Evolutionary conservation across 2,329 filamentous ascomycete genomes (phyloP).

Genomic region (Byssothecium circinans): DNA sequence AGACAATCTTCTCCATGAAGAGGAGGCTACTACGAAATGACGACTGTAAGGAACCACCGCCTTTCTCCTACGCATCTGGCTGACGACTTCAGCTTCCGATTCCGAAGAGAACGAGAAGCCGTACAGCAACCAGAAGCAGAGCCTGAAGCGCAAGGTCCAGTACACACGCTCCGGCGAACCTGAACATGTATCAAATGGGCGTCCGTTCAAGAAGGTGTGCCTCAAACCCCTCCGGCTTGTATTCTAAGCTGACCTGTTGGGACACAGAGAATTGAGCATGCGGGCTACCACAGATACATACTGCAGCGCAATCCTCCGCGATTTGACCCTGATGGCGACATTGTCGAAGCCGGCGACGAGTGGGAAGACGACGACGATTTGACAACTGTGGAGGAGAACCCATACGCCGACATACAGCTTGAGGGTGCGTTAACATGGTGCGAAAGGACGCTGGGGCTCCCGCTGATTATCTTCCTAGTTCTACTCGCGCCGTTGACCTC

Average conservation of each 20-base stretch:
- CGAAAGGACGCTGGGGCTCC: constrained; percentile 2
- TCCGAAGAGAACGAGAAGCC: constrained; percentile 72
- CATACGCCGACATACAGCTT: constrained; percentile 71
- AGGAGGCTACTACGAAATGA: constrained; percentile 37
- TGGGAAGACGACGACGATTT: constrained; percentile 64
- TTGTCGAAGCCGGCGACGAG: constrained; percentile 72
- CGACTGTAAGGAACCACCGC: constrained; percentile 31
- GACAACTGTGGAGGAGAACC: constrained; percentile 68
- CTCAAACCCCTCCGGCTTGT: constrained; percentile 4
- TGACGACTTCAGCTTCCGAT: constrained; percentile 65
- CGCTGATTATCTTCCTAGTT: constrained; percentile 52
- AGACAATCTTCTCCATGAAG: constrained; percentile 47
- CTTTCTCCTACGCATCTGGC: constrained; percentile 7
- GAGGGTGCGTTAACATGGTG: constrained; percentile 59
- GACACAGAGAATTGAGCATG: constrained; percentile 69
- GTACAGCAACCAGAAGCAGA: constrained; percentile 75
- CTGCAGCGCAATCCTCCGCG: constrained; percentile 73
- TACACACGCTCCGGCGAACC: constrained; percentile 72
- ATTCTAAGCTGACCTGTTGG: constrained; percentile 16
- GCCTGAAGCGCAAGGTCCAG: constrained; percentile 73
- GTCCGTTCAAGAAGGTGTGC: constrained; percentile 71
- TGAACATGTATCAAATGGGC: constrained; percentile 60
- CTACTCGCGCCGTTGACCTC: constrained; percentile 75
- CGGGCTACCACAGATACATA: constrained; percentile 71
- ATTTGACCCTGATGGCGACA: constrained; percentile 76